phyloP scores from a whole-genome alignment of 1,139 yeast genomes.

The Pichia sp. region DNA sequence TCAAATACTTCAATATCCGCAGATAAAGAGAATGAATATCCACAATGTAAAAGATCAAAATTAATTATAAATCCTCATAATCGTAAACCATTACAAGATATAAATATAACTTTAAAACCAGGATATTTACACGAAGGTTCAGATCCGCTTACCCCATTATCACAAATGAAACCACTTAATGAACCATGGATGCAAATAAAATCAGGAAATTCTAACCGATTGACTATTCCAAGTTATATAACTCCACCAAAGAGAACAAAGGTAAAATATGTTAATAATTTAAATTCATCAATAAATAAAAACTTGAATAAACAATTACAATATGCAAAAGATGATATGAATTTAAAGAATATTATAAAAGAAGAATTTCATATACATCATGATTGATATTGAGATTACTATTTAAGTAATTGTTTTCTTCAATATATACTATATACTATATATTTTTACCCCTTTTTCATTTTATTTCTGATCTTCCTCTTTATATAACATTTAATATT shows the following conservation, averaged over 20 bases:
- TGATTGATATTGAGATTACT: background rate
- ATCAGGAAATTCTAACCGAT: background rate
- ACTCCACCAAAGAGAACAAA: slow-evolving; percentile 12
- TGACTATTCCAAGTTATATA: slow-evolving; percentile 10
- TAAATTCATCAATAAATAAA: background rate
- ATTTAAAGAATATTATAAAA: background rate
- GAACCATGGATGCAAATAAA: slow-evolving; percentile 10
- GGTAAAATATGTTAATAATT: slow-evolving; percentile 3
- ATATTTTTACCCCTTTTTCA: background rate
- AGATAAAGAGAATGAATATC: slow-evolving; percentile 2
- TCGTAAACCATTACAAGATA: slow-evolving; percentile 8
- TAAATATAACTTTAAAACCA: slow-evolving; percentile 10
- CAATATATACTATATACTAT: background rate
- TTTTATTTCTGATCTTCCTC: no score
- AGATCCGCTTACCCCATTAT: background rate
- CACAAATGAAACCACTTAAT: slow-evolving; percentile 1
- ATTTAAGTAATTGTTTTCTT: background rate
- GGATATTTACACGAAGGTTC: slow-evolving; percentile 6
- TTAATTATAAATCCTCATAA: background rate
- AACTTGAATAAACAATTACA: no score
- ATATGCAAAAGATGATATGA: background rate
- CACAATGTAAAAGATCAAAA: background rate
- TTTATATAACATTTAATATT: no score
- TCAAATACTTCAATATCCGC: background rate
- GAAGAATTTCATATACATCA: background rate